Evolutionary conservation across 163 green algal genomes (phyloP).

Genomic region (Coccomyxa subellipsoidea): DNA sequence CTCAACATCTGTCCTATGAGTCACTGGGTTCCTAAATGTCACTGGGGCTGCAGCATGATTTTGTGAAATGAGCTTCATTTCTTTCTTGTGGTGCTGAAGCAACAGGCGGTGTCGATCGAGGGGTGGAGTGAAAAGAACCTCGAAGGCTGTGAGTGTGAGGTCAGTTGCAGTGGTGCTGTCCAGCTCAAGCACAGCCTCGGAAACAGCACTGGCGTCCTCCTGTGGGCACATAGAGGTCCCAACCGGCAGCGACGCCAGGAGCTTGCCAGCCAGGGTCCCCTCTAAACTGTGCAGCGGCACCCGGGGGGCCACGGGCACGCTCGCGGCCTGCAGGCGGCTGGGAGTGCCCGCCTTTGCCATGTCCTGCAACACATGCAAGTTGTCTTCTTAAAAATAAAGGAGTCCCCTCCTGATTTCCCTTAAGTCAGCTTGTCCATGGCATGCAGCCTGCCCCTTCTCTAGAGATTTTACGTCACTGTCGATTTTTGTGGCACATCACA

Average conservation of each 20-base stretch:
- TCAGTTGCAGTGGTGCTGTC: background rate
- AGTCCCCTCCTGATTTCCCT: too few species aligned
- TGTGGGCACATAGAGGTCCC: background rate
- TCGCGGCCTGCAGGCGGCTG: background rate
- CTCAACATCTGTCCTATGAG: background rate
- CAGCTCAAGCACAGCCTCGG: background rate
- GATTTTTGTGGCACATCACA: too few species aligned
- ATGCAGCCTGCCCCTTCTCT: too few species aligned
- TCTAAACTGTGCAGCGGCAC: background rate
- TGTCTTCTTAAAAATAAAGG: too few species aligned
- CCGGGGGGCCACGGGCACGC: background rate
- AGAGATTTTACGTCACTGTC: too few species aligned
- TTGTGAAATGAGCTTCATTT: too few species aligned
- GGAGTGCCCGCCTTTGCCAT: background rate
- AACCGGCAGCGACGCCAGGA: background rate
- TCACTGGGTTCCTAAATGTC: too few species aligned
- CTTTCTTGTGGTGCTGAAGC: too few species aligned
- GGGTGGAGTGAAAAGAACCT: background rate
- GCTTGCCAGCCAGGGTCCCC: background rate
- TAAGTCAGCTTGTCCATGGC: too few species aligned
- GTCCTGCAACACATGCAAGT: background rate
- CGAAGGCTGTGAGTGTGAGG: background rate
- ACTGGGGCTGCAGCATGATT: too few species aligned
- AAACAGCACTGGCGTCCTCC: background rate
- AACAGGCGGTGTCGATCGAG: too few species aligned